A percentile compares a stretch with the other conserved stretches of the same genome.
phyloP scores from a whole-genome alignment of 176 grass and related monocot genomes.

The Alopecurus myosuroides region DNA sequence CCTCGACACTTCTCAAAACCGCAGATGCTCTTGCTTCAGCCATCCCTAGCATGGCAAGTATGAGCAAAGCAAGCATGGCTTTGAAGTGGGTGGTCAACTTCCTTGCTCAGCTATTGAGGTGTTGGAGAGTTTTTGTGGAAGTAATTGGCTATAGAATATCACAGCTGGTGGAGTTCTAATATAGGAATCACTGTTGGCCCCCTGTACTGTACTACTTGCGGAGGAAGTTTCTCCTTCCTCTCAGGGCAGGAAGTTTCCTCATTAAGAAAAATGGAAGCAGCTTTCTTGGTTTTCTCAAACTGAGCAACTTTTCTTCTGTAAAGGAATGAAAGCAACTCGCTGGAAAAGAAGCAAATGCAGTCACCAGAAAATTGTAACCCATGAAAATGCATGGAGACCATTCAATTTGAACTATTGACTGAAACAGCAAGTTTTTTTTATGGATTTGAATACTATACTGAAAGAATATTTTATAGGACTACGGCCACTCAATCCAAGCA shows the following conservation, averaged over 20 bases:
- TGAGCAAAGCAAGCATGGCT: background rate
- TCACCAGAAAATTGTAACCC: background rate
- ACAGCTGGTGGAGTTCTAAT: background rate
- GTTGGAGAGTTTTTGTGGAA: background rate
- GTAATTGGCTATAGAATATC: background rate
- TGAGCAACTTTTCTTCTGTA: background rate
- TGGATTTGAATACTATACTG: background rate
- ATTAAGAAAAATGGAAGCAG: background rate
- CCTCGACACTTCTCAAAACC: background rate
- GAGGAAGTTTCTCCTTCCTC: background rate
- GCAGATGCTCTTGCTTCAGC: background rate
- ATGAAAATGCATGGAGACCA: background rate
- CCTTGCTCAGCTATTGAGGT: background rate
- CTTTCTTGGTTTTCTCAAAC: background rate
- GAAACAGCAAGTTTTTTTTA: no score
- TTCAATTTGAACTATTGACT: background rate
- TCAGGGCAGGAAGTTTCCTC: background rate
- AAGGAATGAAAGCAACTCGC: background rate
- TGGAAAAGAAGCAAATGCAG: background rate
- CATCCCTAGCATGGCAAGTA: background rate
- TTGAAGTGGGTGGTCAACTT: background rate
- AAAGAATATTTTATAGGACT: background rate
- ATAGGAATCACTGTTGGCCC: background rate
- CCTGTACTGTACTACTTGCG: background rate
- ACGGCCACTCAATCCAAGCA: background rate